Percentiles rank a stretch among this genome's conserved stretches.
These are phyloP conservation scores for Mucor sp. DNA, from an alignment of 371 early-diverging fungal species.

Conservation along the genomic window DNA sequence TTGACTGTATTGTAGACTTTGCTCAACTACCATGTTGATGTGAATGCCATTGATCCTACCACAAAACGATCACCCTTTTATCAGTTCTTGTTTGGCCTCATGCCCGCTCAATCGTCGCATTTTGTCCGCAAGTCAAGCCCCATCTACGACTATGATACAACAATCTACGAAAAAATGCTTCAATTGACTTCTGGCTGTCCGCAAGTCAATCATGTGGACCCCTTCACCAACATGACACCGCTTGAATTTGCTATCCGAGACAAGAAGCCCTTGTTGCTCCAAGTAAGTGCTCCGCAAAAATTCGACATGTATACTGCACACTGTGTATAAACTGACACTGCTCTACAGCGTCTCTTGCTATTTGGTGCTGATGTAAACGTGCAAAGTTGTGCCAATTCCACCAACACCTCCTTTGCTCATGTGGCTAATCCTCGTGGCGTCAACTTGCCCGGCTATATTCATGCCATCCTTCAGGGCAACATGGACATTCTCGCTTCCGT, in stretches of 20 bases:
- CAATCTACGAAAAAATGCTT: constrained; percentile 26
- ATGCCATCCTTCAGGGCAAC: constrained; percentile 43
- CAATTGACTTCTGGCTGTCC: constrained; percentile 8
- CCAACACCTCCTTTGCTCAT: background rate
- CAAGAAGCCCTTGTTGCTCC: constrained; percentile 26
- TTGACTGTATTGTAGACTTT: constrained; percentile 14
- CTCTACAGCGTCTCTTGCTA: constrained; percentile 34
- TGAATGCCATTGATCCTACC: constrained; percentile 35
- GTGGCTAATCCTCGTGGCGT: constrained; percentile 8
- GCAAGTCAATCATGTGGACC: constrained; percentile 39
- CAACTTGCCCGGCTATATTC: constrained; percentile 42
- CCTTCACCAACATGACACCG: constrained; percentile 48
- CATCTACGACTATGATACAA: background rate
- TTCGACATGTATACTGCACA: background rate
- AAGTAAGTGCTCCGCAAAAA: background rate
- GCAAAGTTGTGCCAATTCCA: constrained; percentile 22
- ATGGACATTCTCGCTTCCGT: constrained; percentile 18
- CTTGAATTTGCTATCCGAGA: constrained; percentile 52
- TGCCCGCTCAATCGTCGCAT: background rate
- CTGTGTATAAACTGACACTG: background rate
- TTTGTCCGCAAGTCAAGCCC: background rate
- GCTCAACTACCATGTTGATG: constrained; percentile 35
- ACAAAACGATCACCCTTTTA: constrained; percentile 48
- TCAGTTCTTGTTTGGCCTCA: constrained; percentile 29
- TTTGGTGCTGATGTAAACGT: constrained; percentile 47